These are phyloP conservation scores for Erodium maritimum DNA, from an alignment of 345 rosid species.

Conservation along the genomic window DNA sequence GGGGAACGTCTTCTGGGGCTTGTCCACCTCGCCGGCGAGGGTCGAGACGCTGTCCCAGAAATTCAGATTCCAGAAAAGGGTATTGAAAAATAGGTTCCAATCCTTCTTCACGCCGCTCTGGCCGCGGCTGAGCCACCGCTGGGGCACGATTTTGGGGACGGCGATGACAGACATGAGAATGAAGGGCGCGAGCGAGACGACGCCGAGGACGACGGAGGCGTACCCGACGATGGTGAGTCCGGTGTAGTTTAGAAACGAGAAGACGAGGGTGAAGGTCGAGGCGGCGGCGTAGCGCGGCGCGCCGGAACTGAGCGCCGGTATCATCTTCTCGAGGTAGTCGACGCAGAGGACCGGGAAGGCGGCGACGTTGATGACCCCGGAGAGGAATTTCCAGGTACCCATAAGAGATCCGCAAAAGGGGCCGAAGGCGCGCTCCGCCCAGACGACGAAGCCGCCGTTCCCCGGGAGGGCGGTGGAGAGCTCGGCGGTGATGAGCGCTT, in stretches of 20 bases:
- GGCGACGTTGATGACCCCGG: conserved; percentile 51
- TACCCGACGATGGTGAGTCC: conserved; percentile 48
- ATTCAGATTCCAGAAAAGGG: conserved; percentile 66
- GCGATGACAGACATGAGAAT: conserved; percentile 30
- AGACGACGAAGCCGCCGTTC: conserved; percentile 57
- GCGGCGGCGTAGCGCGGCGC: conserved; percentile 26
- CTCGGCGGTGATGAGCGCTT: conserved; percentile 67
- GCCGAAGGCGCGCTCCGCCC: conserved; percentile 51
- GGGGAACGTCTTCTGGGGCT: conserved; percentile 41
- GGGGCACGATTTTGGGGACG: conserved; percentile 39
- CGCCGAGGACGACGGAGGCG: conserved; percentile 32
- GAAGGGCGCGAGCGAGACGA: conserved; percentile 48
- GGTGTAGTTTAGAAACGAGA: conserved; percentile 40
- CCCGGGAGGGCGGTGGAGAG: conserved; percentile 62
- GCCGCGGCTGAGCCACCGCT: conserved; percentile 48
- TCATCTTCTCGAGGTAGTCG: conserved; percentile 30
- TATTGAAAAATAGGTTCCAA: conserved; percentile 57
- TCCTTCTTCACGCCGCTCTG: conserved; percentile 40
- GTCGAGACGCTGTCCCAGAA: conserved; percentile 63
- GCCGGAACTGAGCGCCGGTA: conserved; percentile 27
- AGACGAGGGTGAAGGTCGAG: conserved; percentile 19
- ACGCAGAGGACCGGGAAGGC: conserved; percentile 39
- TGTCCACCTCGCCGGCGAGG: conserved; percentile 51
- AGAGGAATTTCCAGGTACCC: conserved; percentile 51
- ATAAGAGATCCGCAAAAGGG: conserved; percentile 45